phyloP scores from a whole-genome alignment of 108 stramenopile genomes.

The Licmophora abbreviata region DNA sequence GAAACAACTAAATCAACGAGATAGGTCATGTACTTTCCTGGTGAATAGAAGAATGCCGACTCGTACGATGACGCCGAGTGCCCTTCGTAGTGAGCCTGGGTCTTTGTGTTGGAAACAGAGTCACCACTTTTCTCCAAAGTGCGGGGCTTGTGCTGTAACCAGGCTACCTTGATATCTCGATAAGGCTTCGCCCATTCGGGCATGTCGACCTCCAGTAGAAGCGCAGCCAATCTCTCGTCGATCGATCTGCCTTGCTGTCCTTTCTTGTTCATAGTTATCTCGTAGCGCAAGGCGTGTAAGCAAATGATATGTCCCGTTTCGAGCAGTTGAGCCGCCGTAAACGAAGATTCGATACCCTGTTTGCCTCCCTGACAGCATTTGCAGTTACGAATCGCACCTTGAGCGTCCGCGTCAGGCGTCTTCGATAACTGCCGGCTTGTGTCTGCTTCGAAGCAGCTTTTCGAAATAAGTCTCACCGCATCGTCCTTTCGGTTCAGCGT shows the following conservation, averaged over 20 bases:
- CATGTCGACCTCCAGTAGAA: background rate
- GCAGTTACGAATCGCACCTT: conserved; percentile 30
- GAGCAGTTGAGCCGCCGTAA: conserved; percentile 58
- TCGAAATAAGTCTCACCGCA: conserved; percentile 1
- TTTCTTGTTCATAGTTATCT: conserved; percentile 7
- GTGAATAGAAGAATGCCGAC: conserved; percentile 49
- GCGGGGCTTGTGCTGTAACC: too few relatives aligned
- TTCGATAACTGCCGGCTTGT: background rate
- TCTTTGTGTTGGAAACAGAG: conserved; percentile 7
- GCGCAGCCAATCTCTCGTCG: background rate
- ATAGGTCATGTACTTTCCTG: conserved; percentile 43
- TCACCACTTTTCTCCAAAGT: too few relatives aligned
- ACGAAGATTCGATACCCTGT: conserved; percentile 30
- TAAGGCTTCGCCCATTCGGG: background rate
- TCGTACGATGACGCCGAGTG: conserved; percentile 48
- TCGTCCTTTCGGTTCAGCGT: background rate
- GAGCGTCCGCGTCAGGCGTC: conserved; percentile 18
- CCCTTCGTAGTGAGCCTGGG: conserved; percentile 38
- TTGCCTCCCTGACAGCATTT: conserved; percentile 27
- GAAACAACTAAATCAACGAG: conserved; percentile 17
- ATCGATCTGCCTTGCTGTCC: background rate
- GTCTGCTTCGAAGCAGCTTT: background rate
- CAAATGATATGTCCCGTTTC: conserved; percentile 60
- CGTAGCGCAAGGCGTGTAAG: conserved; percentile 63
- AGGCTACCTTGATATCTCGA: too few relatives aligned